Conservation (phyloP, 2,329 filamentous ascomycete genomes). For the Geoglossum cookeanum region DNA sequence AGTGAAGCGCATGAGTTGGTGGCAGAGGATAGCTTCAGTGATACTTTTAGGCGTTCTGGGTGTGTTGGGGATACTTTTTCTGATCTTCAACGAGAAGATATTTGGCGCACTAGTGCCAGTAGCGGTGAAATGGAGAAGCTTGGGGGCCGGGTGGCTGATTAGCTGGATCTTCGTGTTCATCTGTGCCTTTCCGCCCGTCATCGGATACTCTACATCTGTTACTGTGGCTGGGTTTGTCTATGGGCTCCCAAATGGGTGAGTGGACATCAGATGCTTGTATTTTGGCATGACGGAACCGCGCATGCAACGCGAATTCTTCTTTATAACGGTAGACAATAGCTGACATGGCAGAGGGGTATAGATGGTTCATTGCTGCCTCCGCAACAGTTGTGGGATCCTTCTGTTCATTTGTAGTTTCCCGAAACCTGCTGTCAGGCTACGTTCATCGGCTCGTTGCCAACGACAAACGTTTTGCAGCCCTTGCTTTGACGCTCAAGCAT, state of each 20-base stretch:
- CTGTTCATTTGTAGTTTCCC: constrained; percentile 59
- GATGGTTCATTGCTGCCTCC: constrained; percentile 66
- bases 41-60: constrained; percentile 30
- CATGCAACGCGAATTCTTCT: neutral
- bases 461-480: constrained; percentile 74
- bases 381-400: constrained; percentile 65
- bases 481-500: constrained; percentile 71
- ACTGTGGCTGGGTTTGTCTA: constrained; percentile 54
- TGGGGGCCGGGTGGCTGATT: constrained; percentile 52
- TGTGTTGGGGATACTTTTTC: constrained; percentile 43
- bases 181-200: constrained; percentile 69
- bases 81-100: constrained; percentile 63
- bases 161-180: constrained; percentile 57
- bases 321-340: neutral
- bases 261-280: constrained; percentile 31
- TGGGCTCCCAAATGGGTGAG: constrained; percentile 51
- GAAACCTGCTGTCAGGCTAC: constrained; percentile 59
- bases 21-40: constrained; percentile 42
- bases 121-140: constrained; percentile 56
- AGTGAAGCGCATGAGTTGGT: constrained; percentile 35
- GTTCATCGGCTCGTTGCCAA: constrained; percentile 63
- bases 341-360: constrained; percentile 22
- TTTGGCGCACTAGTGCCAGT: constrained; percentile 56
- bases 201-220: constrained; percentile 67
- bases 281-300: neutral